phyloP scores from a whole-genome alignment of 2,329 filamentous ascomycete genomes.

The Stemphylium beticola region DNA sequence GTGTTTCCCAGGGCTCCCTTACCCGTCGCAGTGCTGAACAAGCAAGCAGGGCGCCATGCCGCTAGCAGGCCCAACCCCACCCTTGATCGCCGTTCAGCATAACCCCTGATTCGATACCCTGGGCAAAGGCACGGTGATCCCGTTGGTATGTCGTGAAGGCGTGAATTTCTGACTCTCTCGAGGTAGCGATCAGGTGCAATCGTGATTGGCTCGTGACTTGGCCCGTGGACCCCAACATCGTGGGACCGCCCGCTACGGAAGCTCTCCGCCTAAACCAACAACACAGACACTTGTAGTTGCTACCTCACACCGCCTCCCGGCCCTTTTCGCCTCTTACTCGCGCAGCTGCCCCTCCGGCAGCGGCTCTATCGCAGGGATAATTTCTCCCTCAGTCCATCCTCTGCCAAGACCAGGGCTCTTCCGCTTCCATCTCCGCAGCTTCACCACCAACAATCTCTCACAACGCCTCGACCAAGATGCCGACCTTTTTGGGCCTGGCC shows the following conservation, averaged over 20 bases:
- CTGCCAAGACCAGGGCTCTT: constrained; percentile 28
- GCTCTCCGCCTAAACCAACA: constrained; percentile 21
- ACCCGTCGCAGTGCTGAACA: neutral
- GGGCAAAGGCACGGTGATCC: neutral
- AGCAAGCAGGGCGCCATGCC: constrained; percentile 6
- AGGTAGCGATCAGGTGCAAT: constrained; percentile 8
- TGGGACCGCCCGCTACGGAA: constrained; percentile 12
- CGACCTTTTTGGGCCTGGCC: constrained; percentile 98
- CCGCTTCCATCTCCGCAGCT: constrained; percentile 18
- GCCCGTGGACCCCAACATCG: constrained; percentile 11
- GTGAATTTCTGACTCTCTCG: neutral
- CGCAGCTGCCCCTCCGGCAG: constrained; percentile 13
- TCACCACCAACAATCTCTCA: constrained; percentile 4
- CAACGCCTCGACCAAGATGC: constrained; percentile 55
- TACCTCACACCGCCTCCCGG: constrained; percentile 19
- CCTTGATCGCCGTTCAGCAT: constrained; percentile 11
- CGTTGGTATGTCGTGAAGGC: neutral
- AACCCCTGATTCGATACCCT: constrained; percentile 12
- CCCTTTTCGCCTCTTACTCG: constrained; percentile 20
- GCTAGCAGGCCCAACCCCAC: constrained; percentile 16
- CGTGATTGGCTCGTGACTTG: constrained; percentile 16
- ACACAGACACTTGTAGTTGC: constrained; percentile 18
- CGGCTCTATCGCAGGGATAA: constrained; percentile 15
- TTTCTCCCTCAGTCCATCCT: constrained; percentile 10
- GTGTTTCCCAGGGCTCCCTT: neutral